phyloP scores from a whole-genome alignment of 345 rosid species.

The Excoecaria agallocha region DNA sequence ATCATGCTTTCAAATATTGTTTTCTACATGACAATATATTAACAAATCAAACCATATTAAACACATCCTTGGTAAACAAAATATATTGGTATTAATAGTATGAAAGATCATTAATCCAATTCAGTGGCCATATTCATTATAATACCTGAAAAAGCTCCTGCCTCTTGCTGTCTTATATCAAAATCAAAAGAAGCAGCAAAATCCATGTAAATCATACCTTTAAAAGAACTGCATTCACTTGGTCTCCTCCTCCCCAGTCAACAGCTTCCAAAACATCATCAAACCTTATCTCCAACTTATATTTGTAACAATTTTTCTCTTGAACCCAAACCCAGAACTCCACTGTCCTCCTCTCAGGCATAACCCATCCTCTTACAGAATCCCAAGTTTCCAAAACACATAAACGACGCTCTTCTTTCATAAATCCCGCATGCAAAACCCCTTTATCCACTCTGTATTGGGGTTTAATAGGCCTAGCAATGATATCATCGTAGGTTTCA shows the following conservation, averaged over 20 bases:
- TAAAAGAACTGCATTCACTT: conserved; percentile 52
- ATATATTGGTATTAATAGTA: neutral
- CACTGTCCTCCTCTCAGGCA: conserved; percentile 63
- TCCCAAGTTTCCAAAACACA: conserved; percentile 62
- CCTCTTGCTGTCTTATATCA: neutral
- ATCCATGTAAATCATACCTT: conserved; percentile 43
- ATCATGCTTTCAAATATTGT: no score
- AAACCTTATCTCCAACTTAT: conserved; percentile 47
- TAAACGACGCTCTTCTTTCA: conserved; percentile 33
- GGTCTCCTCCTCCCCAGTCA: conserved; percentile 41
- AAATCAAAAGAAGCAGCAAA: neutral
- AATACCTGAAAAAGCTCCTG: neutral
- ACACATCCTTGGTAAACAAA: no score
- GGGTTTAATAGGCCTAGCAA: conserved; percentile 54
- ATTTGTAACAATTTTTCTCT: conserved; percentile 46
- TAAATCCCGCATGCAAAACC: conserved; percentile 57
- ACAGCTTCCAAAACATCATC: conserved; percentile 73
- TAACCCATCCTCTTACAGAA: conserved; percentile 73
- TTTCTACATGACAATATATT: no score
- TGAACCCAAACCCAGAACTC: conserved; percentile 67
- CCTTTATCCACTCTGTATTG: conserved; percentile 41
- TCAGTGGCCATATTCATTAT: neutral
- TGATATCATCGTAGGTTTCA: conserved; percentile 61
- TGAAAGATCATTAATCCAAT: neutral
- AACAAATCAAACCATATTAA: no score